These are phyloP conservation scores for Zopfochytrium polystomum DNA, from an alignment of 371 early-diverging fungal species.

Conservation along the genomic window DNA sequence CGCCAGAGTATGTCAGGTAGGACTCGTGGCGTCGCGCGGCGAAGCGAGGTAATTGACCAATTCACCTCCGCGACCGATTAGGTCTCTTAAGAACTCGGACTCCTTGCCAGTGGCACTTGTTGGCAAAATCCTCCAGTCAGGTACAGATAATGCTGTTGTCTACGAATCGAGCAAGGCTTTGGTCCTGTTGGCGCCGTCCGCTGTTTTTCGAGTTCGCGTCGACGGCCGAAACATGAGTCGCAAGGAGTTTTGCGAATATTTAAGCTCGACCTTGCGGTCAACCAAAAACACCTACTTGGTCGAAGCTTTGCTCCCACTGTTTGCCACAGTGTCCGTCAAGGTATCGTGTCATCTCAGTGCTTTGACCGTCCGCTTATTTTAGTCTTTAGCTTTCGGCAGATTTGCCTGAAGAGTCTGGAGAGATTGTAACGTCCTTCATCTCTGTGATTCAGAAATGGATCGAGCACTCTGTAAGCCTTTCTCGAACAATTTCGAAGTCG, in stretches of 20 bases:
- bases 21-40: constrained; percentile 4
- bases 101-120: neutral
- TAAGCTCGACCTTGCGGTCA: constrained; percentile 3
- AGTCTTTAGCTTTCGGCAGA: constrained; percentile 4
- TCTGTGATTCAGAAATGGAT: too few species aligned
- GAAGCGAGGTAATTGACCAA: neutral
- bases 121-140: neutral
- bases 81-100: constrained; percentile 1
- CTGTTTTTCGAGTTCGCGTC: neutral
- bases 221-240: neutral
- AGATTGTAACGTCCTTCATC: constrained; percentile 3
- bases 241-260: constrained; percentile 8
- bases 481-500: neutral
- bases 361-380: neutral
- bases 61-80: neutral
- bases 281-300: constrained; percentile 16
- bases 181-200: too few species aligned
- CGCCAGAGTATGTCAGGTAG: neutral
- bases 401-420: constrained; percentile 5
- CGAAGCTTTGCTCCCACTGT: constrained; percentile 12
- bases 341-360: neutral
- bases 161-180: too few species aligned
- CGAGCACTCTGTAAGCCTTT: too few species aligned
- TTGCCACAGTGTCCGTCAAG: constrained; percentile 1
- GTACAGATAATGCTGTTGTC: too few species aligned